Base-by-base conservation (phyloP, 805 yeast genomes). In the Isabelozyma gotoi region DNA sequence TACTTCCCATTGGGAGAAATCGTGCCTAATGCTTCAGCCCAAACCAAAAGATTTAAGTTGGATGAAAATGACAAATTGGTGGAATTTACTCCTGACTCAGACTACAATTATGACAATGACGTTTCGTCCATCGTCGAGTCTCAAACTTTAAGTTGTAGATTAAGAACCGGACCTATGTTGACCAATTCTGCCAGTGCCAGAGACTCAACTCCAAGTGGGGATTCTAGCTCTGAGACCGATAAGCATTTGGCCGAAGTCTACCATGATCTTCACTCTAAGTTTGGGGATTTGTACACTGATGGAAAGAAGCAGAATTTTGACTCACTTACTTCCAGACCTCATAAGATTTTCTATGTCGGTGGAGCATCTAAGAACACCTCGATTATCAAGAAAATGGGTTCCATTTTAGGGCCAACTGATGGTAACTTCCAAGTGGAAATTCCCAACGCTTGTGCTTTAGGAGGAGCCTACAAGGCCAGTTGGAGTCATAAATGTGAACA, bases 1-100 rank as follows among this genome's bases (percentile, higher is more conserved):
- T 90, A 86, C 61, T 90, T 91, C 68, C 95, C 96, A 10, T 65
- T 85, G 3, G 89, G 94, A n/a, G 97, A 90, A 60, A 90, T 90
- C 50, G 88, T 89, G 17, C 97, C 97, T 12, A 87, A 85, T 62
- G 85, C 84, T 2, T 65, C 77, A 19, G 79, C 90, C 0, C 86
- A 83, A 49, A 78, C 76, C 18, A 72, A 80, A 45, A 65, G 90
- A 45, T 78, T 78, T 42, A 58, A 62, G 16, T 73, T 77, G 48
- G 46, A 51, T 2, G 48, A 51, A 5, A 50, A 48, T 6, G 40
- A 50, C 1, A 52, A 70, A 7, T 38, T 70, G 4, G 48, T 40
- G 3, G 65, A 61, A 4, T 56, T 57, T 3, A 44, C 52, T 11
- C 47, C 43, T 2, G 41, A 39, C 19, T 51, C 55, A n/a, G 15